Conservation (phyloP, 1,139 yeast genomes). For the Taphrina pruni region DNA sequence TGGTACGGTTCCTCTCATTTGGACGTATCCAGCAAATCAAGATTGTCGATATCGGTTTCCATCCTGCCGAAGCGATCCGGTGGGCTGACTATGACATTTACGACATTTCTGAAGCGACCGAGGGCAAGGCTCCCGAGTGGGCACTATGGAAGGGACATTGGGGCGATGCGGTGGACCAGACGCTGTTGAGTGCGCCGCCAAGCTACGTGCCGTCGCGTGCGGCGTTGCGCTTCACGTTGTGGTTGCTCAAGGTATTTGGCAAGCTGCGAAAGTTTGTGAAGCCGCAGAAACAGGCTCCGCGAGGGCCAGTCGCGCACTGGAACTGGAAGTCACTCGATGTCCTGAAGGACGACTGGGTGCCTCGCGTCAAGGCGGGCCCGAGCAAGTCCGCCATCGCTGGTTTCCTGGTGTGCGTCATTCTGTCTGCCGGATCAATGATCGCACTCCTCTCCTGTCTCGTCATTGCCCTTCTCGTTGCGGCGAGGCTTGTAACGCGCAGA, state of each 20-base stretch:
- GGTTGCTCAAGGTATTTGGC: conserved; percentile 17
- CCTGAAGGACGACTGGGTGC: conserved; percentile 11
- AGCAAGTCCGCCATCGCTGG: conserved; percentile 2
- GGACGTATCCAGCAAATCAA: conserved; percentile 29
- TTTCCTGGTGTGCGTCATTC: background rate
- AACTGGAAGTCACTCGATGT: conserved; percentile 23
- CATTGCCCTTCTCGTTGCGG: background rate
- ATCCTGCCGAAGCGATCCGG: conserved; percentile 21
- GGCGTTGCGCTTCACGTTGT: conserved; percentile 11
- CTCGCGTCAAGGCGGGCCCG: conserved; percentile 14
- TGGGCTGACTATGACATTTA: conserved; percentile 24
- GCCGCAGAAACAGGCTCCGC: conserved; percentile 20
- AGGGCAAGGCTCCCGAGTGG: conserved; percentile 24
- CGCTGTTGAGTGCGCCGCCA: background rate
- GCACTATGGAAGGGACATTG: conserved; percentile 26
- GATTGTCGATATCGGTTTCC: conserved; percentile 23
- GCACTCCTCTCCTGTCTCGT: background rate
- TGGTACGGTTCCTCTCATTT: conserved; percentile 18
- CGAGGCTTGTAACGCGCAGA: background rate
- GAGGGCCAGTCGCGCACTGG: conserved; percentile 27
- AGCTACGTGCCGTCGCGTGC: conserved; percentile 16
- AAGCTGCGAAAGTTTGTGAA: conserved; percentile 23
- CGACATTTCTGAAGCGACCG: conserved; percentile 27
- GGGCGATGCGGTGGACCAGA: conserved; percentile 28
- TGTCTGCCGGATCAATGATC: background rate